Conservation (phyloP, 257 asterid genomes). For the Solanum arcanum region DNA sequence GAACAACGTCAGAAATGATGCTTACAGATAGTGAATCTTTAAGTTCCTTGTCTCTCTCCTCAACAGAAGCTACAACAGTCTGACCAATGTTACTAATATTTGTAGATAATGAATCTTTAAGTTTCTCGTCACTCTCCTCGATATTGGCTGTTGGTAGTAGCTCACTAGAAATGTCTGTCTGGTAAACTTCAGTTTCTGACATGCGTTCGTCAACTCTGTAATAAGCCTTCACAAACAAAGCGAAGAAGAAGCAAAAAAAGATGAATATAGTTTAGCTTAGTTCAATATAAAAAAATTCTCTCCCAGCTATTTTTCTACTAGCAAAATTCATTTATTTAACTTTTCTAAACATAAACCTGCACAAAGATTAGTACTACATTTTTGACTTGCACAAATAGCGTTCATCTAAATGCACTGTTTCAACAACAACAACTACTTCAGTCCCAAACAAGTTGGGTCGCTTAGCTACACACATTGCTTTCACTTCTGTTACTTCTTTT, state of each 20-base stretch:
- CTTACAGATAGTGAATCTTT: not conserved
- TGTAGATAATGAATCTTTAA: slow-evolving; percentile 1
- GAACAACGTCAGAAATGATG: not conserved
- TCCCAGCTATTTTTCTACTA: not conserved
- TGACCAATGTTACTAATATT: not conserved
- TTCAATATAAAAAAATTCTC: not conserved
- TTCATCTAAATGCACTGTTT: not conserved
- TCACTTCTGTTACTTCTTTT: not conserved
- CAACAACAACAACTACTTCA: not conserved
- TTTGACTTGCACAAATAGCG: not conserved
- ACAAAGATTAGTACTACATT: not conserved
- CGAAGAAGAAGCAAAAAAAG: not conserved
- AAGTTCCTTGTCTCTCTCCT: not conserved
- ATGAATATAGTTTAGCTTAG: not conserved
- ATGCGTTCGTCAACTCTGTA: slow-evolving; percentile 50
- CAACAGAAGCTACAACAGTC: not conserved
- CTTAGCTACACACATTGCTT: not conserved
- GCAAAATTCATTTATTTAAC: not conserved
- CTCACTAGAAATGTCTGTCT: not conserved
- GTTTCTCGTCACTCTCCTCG: not conserved
- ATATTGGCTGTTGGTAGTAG: not conserved
- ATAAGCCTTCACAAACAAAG: slow-evolving; percentile 43
- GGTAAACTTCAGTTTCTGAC: slow-evolving; percentile 8
- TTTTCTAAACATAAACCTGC: not conserved
- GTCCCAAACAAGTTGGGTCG: not conserved